These are phyloP conservation scores for Scenedesmus sp. DNA, from an alignment of 163 green algal species.

Conservation along the genomic window DNA sequence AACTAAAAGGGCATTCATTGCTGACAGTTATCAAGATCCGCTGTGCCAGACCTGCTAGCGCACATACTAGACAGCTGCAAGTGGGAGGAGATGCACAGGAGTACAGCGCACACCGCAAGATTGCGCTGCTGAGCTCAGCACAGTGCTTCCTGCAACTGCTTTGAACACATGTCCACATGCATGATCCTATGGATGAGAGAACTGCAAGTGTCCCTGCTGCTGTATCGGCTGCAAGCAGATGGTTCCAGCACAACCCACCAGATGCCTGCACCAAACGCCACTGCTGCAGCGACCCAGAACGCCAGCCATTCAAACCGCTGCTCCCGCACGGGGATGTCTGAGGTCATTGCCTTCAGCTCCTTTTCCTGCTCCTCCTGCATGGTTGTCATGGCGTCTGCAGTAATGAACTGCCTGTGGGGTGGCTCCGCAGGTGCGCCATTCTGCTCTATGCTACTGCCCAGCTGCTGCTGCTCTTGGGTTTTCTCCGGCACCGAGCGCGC, in stretches of 20 bases:
- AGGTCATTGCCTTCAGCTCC: slow-evolving; percentile 36
- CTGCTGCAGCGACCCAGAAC: slow-evolving; percentile 69
- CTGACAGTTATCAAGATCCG: too few species aligned
- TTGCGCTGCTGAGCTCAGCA: background rate
- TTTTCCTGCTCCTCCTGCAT: slow-evolving; percentile 61
- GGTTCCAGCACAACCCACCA: slow-evolving; percentile 51
- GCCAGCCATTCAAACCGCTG: slow-evolving; percentile 68
- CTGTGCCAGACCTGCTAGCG: too few species aligned
- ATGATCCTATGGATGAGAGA: background rate
- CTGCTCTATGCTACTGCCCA: slow-evolving; percentile 8
- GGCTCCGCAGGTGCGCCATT: background rate
- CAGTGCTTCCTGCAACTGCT: background rate
- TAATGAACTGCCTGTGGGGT: slow-evolving; percentile 14
- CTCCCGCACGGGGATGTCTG: slow-evolving; percentile 53
- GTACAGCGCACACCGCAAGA: too few species aligned
- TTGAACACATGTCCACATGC: background rate
- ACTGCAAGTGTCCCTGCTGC: background rate
- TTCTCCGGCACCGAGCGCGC: slow-evolving; percentile 3
- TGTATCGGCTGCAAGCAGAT: background rate
- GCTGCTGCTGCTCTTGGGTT: slow-evolving; percentile 45
- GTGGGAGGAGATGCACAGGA: background rate
- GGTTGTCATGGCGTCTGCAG: slow-evolving; percentile 26
- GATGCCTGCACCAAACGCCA: slow-evolving; percentile 77
- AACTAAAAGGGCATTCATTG: too few species aligned
- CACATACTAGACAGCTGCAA: too few species aligned